These are phyloP conservation scores for Trichaptum fuscoviolaceum DNA, from an alignment of 768 basidiomycete genomes.

Conservation along the genomic window DNA sequence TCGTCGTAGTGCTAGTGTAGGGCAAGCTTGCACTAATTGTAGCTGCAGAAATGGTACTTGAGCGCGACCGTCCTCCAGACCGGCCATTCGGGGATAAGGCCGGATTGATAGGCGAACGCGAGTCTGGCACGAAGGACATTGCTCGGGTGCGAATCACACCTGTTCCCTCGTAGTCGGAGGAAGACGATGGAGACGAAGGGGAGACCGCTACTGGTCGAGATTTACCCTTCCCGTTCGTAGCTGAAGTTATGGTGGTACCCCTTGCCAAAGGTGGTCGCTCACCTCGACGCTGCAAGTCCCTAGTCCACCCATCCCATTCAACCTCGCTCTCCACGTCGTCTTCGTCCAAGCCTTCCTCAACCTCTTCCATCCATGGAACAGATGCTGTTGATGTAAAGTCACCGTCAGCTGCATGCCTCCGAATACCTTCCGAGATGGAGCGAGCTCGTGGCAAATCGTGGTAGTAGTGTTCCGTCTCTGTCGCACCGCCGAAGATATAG, in stretches of 20 bases:
- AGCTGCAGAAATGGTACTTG: background rate
- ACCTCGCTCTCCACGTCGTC: slow-evolving; percentile 43
- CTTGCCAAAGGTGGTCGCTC: background rate
- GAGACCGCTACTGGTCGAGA: background rate
- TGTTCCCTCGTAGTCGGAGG: background rate
- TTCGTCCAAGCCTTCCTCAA: slow-evolving; percentile 22
- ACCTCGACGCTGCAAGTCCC: slow-evolving; percentile 43
- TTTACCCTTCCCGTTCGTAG: background rate
- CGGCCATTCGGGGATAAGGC: background rate
- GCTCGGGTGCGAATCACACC: background rate
- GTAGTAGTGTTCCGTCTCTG: slow-evolving; percentile 16
- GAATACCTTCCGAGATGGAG: slow-evolving; percentile 17
- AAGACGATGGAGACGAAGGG: background rate
- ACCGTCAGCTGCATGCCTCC: slow-evolving; percentile 10
- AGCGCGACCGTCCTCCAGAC: background rate
- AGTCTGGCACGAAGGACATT: slow-evolving; percentile 1
- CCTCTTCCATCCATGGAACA: slow-evolving; percentile 13
- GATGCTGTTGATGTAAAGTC: background rate
- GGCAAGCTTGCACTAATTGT: background rate
- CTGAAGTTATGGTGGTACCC: background rate
- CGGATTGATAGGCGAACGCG: background rate
- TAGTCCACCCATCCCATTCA: slow-evolving; percentile 67
- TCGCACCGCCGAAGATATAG: slow-evolving; percentile 19
- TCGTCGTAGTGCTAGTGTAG: background rate
- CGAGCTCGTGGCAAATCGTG: slow-evolving; percentile 14